A percentile compares a stretch with the other conserved stretches of the same genome.
Conservation (phyloP, 23 red algal species). For the Gracilaria domingensis region DNA sequence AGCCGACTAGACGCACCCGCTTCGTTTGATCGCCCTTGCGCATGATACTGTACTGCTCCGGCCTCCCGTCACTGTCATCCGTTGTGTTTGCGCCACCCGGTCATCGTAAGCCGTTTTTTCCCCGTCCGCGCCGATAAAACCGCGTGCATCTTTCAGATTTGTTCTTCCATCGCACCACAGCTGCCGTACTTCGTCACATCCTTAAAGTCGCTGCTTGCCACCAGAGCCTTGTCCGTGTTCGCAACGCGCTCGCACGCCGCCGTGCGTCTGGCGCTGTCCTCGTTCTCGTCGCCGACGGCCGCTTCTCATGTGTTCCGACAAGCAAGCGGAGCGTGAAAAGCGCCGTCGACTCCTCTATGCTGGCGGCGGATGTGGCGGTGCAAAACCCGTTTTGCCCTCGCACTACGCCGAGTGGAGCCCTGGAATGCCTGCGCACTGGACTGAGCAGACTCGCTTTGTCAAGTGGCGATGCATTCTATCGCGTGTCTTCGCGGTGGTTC, state of each 20-base stretch:
- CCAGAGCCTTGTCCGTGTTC: too few species aligned
- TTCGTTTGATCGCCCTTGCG: not conserved
- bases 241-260: not conserved
- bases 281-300: not conserved
- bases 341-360: slow-evolving; percentile 30
- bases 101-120: slow-evolving; percentile 15
- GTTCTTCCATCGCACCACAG: not conserved
- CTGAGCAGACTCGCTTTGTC: slow-evolving; percentile 39
- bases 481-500: slow-evolving; percentile 35
- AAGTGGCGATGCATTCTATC: slow-evolving; percentile 28
- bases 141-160: not conserved
- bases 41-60: too few species aligned
- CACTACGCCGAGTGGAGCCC: slow-evolving; percentile 47
- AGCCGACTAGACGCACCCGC: not conserved
- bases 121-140: too few species aligned
- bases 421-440: slow-evolving; percentile 62
- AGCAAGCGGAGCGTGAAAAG: not conserved
- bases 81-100: not conserved
- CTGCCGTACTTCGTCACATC: too few species aligned
- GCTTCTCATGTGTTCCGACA: not conserved
- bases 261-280: not conserved
- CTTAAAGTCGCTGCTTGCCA: too few species aligned
- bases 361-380: slow-evolving; percentile 37
- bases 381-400: slow-evolving; percentile 45
- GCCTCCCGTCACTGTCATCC: not conserved